phyloP scores from a whole-genome alignment of 179 eudicot species.

The Actinidia polygama region DNA sequence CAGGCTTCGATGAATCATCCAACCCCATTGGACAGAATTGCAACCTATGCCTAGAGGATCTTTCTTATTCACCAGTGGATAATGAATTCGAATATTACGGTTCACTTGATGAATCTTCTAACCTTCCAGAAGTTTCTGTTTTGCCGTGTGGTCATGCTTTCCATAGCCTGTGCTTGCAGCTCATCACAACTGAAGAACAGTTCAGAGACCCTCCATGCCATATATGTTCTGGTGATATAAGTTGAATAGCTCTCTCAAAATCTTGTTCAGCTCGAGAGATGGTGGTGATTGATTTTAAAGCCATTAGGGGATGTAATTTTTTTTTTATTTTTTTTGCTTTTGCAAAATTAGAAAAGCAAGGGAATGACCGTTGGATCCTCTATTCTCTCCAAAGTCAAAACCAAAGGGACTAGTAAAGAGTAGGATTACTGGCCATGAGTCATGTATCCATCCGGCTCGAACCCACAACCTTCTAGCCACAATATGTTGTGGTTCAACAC shows the following conservation, averaged over 20 bases:
- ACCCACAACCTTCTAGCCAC: no score
- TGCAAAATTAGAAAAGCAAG: no score
- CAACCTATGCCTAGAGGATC: conserved; percentile 34
- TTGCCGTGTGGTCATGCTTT: conserved; percentile 44
- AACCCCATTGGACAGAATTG: conserved; percentile 23
- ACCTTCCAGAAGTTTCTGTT: conserved; percentile 39
- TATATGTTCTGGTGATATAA: conserved; percentile 29
- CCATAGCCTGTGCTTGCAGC: conserved; percentile 35
- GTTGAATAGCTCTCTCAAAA: background rate
- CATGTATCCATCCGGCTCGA: no score
- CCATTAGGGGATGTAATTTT: no score
- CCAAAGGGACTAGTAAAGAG: no score
- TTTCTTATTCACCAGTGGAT: conserved; percentile 24
- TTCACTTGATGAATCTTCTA: conserved; percentile 10
- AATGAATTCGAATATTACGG: conserved; percentile 19
- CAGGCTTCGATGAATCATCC: conserved; percentile 14
- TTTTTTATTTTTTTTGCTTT: no score
- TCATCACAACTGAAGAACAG: conserved; percentile 12
- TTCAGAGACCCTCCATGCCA: conserved; percentile 34
- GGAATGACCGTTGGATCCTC: no score
- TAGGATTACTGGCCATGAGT: no score
- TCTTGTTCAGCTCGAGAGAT: no score
- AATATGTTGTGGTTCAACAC: no score
- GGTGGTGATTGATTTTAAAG: no score
- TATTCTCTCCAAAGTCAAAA: no score